Evolutionary conservation across 306 rosid genomes (phyloP).

Genomic region (Cucumis hystrix): DNA sequence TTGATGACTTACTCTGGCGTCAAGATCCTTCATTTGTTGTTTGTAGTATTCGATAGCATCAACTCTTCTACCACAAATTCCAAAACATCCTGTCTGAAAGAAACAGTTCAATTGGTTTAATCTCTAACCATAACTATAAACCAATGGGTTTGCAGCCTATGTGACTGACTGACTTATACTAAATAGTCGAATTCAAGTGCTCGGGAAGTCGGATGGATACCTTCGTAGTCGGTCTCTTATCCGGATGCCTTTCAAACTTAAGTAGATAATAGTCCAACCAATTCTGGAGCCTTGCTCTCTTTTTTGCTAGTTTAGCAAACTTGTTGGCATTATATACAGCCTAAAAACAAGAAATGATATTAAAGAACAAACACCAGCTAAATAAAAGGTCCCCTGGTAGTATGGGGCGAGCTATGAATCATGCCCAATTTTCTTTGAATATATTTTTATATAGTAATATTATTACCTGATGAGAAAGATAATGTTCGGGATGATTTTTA

Average conservation of each 20-base stretch:
- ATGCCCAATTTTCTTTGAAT: not conserved
- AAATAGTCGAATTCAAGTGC: not conserved
- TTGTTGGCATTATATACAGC: conserved; percentile 89
- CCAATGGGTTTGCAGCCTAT: not conserved
- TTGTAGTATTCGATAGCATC: conserved; percentile 83
- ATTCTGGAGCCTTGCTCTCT: conserved; percentile 67
- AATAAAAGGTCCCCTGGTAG: not conserved
- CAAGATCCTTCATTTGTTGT: conserved; percentile 46
- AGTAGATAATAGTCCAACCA: conserved; percentile 89
- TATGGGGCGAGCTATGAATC: not conserved
- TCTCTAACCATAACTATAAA: not conserved
- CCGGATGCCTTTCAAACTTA: conserved; percentile 76
- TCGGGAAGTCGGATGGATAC: conserved; percentile 24
- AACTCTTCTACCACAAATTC: conserved; percentile 51
- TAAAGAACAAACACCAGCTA: not conserved
- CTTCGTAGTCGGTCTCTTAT: conserved; percentile 51
- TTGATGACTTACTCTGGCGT: conserved; percentile 39
- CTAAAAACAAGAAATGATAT: conserved; percentile 25
- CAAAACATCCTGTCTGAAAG: conserved; percentile 51
- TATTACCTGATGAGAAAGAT: conserved; percentile 90
- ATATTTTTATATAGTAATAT: not conserved
- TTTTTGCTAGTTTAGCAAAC: conserved; percentile 53
- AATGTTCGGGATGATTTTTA: conserved; percentile 68
- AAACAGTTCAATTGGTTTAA: conserved; percentile 17
- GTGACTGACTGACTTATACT: not conserved